Base-by-base conservation (phyloP, 2,329 filamentous ascomycete genomes). In the Penicillium sp. region DNA sequence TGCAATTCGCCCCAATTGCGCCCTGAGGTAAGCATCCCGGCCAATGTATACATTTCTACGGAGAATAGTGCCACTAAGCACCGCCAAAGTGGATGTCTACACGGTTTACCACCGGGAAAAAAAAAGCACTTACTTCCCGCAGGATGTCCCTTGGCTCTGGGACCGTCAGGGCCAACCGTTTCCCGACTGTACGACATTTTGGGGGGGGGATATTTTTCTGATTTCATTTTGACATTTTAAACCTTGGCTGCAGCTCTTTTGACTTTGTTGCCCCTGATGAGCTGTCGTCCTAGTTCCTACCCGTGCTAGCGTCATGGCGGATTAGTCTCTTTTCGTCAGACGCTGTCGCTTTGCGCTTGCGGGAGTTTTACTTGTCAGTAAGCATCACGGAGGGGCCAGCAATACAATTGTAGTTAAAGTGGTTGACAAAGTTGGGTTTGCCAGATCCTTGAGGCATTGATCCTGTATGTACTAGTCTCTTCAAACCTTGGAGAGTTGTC, bases 81-180 rank as follows among this genome's bases (percentile, higher is more conserved):
- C 25, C 20, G 11, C 20, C 17, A 17, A n/a, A 34, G 31, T 34
- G 31, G 31, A 31, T 31, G 31, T 31, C 22, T 10, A n/a, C 62
- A 63, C 58, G 61, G 59, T 52, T 57, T 56, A 49, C 63, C 49
- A 59, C 55, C 49, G n/a, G 56, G 55, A 47, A 59, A 63, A 60
- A 20, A 64, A 66, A 57, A 63, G 57, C 55, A 57, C 57, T 65
- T 28, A 58, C 58, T 61, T 60, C 58, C 62, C 60, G 59, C 57
- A 57, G 48, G 43, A 51, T 50, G 63, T 67, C 47, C 64, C 65
- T 67, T 67, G 65, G 65, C 54, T 63, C 65, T 65, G 64, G 65
- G 54, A 58, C 65, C 64, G 60, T 60, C 63, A 67, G 59, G 56
- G 52, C 63, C 64, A 65, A 63, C 63, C 60, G 63, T 63, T 63